Evolutionary conservation across 129 eudicot species (phyloP).

Genomic region (Chrysanthemum makinoi): DNA sequence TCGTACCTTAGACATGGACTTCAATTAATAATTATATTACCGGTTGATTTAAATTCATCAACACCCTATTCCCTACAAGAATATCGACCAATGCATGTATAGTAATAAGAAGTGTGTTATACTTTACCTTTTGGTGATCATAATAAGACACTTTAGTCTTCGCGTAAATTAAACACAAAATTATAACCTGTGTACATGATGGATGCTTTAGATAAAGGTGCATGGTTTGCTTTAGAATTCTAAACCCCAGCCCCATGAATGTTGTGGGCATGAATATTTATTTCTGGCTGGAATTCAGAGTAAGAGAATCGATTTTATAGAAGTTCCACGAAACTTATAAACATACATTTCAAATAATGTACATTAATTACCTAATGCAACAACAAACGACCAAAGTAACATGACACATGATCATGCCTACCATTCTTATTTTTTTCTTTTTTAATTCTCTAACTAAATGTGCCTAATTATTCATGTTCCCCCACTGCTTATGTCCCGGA

Average conservation of each 20-base stretch:
- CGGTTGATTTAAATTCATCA: too few species aligned
- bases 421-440: neutral
- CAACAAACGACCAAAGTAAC: conserved; percentile 40
- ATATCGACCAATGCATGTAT: too few species aligned
- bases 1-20: too few species aligned
- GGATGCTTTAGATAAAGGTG: neutral
- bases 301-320: conserved; percentile 27
- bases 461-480: conserved; percentile 28
- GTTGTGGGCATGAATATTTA: conserved; percentile 35
- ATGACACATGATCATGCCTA: conserved; percentile 24
- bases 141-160: too few species aligned
- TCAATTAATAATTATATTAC: too few species aligned
- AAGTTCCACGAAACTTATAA: conserved; percentile 37
- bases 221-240: neutral
- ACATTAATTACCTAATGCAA: conserved; percentile 46
- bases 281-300: conserved; percentile 48
- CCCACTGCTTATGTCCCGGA: conserved; percentile 70
- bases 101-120: too few species aligned
- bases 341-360: conserved; percentile 32
- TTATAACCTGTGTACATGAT: too few species aligned
- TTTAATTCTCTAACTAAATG: conserved; percentile 18
- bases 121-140: too few species aligned
- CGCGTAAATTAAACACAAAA: too few species aligned
- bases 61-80: neutral
- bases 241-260: conserved; percentile 32